Evolutionary conservation across 805 yeast species (phyloP), one percentile per base, ranked within the genome.

Genomic region (Kuraishia floccosa): DNA sequence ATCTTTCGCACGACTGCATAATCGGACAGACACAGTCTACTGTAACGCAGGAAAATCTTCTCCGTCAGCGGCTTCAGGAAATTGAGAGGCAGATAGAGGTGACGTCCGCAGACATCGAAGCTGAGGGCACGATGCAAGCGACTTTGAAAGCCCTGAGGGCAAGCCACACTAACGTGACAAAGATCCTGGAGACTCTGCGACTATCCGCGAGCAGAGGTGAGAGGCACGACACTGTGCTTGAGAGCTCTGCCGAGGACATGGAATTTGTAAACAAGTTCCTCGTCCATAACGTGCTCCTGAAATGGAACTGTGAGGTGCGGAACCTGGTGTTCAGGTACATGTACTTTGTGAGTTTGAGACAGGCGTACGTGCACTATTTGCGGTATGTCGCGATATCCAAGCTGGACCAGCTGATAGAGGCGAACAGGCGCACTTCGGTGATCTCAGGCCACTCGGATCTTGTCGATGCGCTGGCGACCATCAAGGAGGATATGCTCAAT

Each of bases 231-330:
- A n/a, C n/a, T n/a, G n/a, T n/a, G n/a, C n/a, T n/a, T n/a, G n/a
- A n/a, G n/a, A n/a, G n/a, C n/a, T n/a, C n/a, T n/a, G n/a, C n/a
- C n/a, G n/a, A n/a, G n/a, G n/a, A n/a, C n/a, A n/a, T n/a, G n/a
- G n/a, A n/a, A n/a, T 18, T 21, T 10, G 80, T 72, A 52, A 68
- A 66, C 36, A 86, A 87, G 30, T 84, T 79, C 50, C 69, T 76
- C 36, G 56, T 84, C 15, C 86, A 85, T 41, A 72, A 78, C 34
- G 63, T 84, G 50, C 71, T 76, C 42, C 47, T 86, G 41, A 80
- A 75, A 41, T 86, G 96, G 95, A 78, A 81, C 50, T 76, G 80
- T 37, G 47, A 57, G 3, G 65, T 76, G 7, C 59, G 96, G 34
- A 73, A 85, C 43, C 56, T 70, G 9, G 55, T 84, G 27, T 66